phyloP scores from a whole-genome alignment of 2,329 filamentous ascomycete genomes.

The Colletotrichum lindemuthianum region DNA sequence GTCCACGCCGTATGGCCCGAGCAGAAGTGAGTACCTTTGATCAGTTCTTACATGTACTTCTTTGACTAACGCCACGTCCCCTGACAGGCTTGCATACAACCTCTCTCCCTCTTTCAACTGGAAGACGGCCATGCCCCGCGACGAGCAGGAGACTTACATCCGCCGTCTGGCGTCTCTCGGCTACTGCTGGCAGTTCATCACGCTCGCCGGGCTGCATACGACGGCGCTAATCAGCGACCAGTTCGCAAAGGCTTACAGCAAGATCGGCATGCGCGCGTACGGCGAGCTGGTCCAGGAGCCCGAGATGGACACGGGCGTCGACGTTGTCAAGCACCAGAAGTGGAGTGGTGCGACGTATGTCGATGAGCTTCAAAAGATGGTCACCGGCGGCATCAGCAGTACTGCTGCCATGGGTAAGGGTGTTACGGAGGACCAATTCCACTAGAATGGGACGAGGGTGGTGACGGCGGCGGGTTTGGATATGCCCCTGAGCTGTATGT shows the following conservation, averaged over 20 bases:
- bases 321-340: slow-evolving; percentile 99
- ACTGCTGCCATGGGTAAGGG: slow-evolving; percentile 98
- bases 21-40: slow-evolving; percentile 77
- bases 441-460: slow-evolving; percentile 45
- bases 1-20: slow-evolving; percentile 96
- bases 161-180: slow-evolving; percentile 84
- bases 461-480: not conserved
- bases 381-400: slow-evolving; percentile 89
- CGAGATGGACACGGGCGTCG: slow-evolving; percentile 89
- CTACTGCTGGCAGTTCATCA: slow-evolving; percentile 99
- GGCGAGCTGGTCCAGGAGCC: slow-evolving; percentile 98
- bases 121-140: slow-evolving; percentile 93
- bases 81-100: slow-evolving; percentile 88
- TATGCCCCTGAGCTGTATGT: too few relatives aligned
- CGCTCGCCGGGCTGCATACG: slow-evolving; percentile 95
- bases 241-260: slow-evolving; percentile 84
- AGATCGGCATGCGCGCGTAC: slow-evolving; percentile 93
- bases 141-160: slow-evolving; percentile 98
- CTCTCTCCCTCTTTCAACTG: slow-evolving; percentile 99
- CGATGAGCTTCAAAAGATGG: slow-evolving; percentile 96
- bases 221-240: slow-evolving; percentile 91
- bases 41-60: not conserved
- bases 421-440: slow-evolving; percentile 98
- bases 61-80: not conserved
- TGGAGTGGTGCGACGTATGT: slow-evolving; percentile 97